These are phyloP conservation scores for Neurospora sp. DNA, from an alignment of 495 filamentous ascomycete genomes.

Conservation along the genomic window DNA sequence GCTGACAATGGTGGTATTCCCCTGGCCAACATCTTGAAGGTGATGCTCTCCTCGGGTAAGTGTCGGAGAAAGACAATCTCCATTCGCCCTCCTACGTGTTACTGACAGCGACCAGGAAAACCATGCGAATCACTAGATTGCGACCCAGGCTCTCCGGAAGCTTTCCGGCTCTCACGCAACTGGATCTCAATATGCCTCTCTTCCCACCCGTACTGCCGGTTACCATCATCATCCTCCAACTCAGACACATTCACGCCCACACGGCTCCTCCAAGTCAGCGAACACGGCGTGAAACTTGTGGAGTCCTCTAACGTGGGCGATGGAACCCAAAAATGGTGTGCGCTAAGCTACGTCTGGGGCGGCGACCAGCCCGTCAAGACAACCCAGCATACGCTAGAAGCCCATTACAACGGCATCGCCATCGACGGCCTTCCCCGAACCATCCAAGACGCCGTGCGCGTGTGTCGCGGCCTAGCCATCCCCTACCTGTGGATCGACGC, in stretches of 20 bases:
- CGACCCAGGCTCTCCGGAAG: background rate
- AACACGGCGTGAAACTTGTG: background rate
- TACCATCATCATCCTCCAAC: background rate
- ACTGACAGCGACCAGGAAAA: background rate
- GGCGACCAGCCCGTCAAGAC: conserved; percentile 4
- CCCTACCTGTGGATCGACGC: conserved; percentile 1
- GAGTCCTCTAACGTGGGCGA: background rate
- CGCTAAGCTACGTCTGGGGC: conserved; percentile 6
- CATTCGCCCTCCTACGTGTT: background rate
- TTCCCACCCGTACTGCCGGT: background rate
- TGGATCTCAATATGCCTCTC: background rate
- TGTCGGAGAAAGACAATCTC: background rate
- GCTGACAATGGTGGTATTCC: background rate
- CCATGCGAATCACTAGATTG: background rate
- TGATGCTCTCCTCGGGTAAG: background rate
- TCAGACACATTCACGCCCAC: background rate
- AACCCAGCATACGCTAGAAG: background rate
- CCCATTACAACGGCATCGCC: background rate
- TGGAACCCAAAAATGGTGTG: background rate
- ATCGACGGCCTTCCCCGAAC: background rate
- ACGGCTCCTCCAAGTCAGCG: background rate
- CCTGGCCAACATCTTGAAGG: background rate
- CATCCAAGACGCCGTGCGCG: background rate
- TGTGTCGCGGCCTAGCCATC: background rate
- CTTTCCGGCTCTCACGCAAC: background rate